Evolutionary conservation across 495 filamentous ascomycete genomes (phyloP).

Genomic region (Aspergillus bertholletiae): DNA sequence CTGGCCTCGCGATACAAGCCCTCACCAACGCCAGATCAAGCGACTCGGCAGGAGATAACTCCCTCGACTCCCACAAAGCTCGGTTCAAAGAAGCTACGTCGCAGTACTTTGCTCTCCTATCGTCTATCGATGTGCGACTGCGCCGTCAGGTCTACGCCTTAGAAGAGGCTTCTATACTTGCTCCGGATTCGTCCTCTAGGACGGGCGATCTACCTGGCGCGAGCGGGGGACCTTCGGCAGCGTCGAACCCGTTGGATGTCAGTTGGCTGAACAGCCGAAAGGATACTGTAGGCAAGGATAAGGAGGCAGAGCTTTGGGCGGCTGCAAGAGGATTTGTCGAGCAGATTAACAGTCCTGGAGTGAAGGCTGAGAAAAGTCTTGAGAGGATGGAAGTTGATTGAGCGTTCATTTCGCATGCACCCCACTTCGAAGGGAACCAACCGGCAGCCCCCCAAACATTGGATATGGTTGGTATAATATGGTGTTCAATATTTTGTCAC

Average conservation of each 20-base stretch:
- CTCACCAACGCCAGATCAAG: constrained; percentile 53
- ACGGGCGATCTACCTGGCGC: constrained; percentile 23
- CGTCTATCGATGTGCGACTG: constrained; percentile 65
- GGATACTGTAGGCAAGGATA: constrained; percentile 69
- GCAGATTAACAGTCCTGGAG: constrained; percentile 19
- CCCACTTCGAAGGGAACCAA: not conserved
- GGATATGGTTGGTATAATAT: too few relatives aligned
- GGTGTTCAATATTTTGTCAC: not conserved
- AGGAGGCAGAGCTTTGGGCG: constrained; percentile 75
- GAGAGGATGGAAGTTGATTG: constrained; percentile 39
- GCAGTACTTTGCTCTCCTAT: constrained; percentile 65
- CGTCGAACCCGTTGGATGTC: constrained; percentile 58
- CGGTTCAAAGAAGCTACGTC: constrained; percentile 61
- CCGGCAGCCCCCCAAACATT: too few relatives aligned
- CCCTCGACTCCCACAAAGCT: constrained; percentile 49
- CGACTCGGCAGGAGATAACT: constrained; percentile 31
- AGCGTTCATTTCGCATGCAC: not conserved
- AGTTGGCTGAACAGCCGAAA: constrained; percentile 82
- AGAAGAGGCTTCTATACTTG: constrained; percentile 73
- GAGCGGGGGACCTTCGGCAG: constrained; percentile 17
- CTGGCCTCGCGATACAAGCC: constrained; percentile 65
- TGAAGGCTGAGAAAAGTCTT: constrained; percentile 9
- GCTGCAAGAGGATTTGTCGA: constrained; percentile 53
- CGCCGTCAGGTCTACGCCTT: constrained; percentile 76
- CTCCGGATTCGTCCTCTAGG: constrained; percentile 28